Base-by-base conservation (phyloP, 352 stramenopile genomes). In the Phytopythium chamaehyphon region DNA sequence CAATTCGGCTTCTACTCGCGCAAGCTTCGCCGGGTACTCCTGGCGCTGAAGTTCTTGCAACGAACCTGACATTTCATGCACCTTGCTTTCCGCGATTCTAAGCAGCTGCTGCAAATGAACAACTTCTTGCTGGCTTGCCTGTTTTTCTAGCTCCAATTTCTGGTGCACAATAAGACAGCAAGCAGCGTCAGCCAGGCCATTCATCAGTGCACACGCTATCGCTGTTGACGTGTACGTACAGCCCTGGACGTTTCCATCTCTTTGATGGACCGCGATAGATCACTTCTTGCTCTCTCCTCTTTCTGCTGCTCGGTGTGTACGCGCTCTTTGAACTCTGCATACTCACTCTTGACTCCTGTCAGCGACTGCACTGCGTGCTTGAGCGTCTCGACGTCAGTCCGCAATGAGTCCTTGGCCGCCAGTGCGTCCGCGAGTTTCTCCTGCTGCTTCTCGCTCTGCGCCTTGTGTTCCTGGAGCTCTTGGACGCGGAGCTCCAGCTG, bases 51-150 rank as follows among this genome's bases (percentile, higher is more conserved):
- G 48, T 3, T 77, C 59, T 3, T 67, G 69, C 5, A 89, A 55
- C 0, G 60, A 50, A 40, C 75, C 57, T 2, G 43, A 59, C 8
- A 88, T n/a, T 21, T 86, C 73, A 0, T 64, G 58, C 15, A 35
- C 59, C 54, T 88, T 86, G 6, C 51, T 46, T 21, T 89, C 69
- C 0, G 73, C 67, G 1, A 83, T 59, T 8, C 62, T 55, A 22
- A 91, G 51, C 33, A 84, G 57, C 12, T 88, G 73, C 22, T 74
- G 69, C 33, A 90, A 62, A 51, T 88, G 72, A 1, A 51, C 55
- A 24, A 68, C 68, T 36, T 88, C 69, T 10, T 88, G 73, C 24
- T 84, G 62, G 22, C 72, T 65, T 10, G 64, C 63, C 39, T 85
- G 67, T 35, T 73, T 74, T 26, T 75, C 64, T 22, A 72, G 59